Base-by-base conservation (phyloP, 306 rosid genomes). In the Arachis stenosperma region DNA sequence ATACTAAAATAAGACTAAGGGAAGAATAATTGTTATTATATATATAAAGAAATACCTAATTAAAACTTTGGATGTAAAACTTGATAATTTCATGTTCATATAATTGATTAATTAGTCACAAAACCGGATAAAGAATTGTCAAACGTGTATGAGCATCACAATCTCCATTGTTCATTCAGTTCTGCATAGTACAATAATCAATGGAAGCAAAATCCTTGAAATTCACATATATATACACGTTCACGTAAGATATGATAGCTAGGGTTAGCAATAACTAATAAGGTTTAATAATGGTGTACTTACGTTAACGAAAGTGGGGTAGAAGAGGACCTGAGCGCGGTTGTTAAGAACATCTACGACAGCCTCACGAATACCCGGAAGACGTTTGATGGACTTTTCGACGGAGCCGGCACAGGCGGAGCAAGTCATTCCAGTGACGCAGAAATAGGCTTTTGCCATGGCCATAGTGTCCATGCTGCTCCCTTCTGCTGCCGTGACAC, bases 401-500 rank as follows among this genome's bases (percentile, higher is more conserved):
- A 88, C 85, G 2, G 92, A 87, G 11, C 79, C 89, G 1, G 92
- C 90, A 43, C 95, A 88, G 1, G 92, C 95, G 14, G 92, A 79
- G 75, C 97, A 87, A 5, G 86, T 81, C 89, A 91, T 87, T 52
- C 97, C 97, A 15, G 44, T 9, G 54, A 91, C 90, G 1, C 78
- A 73, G 67, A 91, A 84, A 72, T 87, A 81, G 11, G 87, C 87
- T 75, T 73, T 88, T 2, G 61, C 73, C 59, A 80, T 80, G 4
- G 77, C 29, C 48, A 71, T 17, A 30, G 46, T 4, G 14, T 8
- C 27, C 10, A 9, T n/a, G 46, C 13, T 51, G 47, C 4, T 40
- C 0, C 67, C 27, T 43, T 40, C 73, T 50, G 51, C 65, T 27
- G 36, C 67, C 22, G 68, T 27, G 61, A 65, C 52, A 4, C 88